Evolutionary conservation across 352 stramenopile genomes (phyloP), one percentile per base, ranked within the genome.

Genomic region (Globisporangium splendens): DNA sequence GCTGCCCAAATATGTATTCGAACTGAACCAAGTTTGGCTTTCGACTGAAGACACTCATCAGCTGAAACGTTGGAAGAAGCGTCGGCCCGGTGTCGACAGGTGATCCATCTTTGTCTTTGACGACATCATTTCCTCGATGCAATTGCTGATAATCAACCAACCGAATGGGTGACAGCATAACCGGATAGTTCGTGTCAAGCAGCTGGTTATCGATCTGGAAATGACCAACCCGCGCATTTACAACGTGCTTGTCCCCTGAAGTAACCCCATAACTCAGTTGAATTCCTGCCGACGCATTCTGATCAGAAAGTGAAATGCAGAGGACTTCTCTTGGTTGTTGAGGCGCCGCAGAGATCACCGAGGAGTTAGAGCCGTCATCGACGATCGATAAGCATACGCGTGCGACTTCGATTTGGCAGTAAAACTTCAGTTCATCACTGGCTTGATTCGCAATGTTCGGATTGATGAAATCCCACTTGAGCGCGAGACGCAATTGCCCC

Each of bases 181-280:
- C 86, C 0, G 83, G 83, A 41, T 93, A 95, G 47, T 92, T 91
- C 12, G 86, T 93, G 35, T 93, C 86, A 0, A 93, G 53, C 21
- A 95, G 65, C 57, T 95, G 86, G 47, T 93, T 95, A 65, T 95
- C 86, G 24, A 95, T 71, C 61, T 95, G 86, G 51, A 93, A 74
- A 61, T 95, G 86, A 1, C 81, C 82, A 8, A 95, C 61, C 0
- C 82, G 71, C 14, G 81, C 77, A 52, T 95, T 95, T 18, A 93
- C 57, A 20, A 95, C 81, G 48, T 95, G 80, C 21, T 86, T 80
- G 20, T 74, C 78, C 47, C 87, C 82, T 1, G 79, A 81, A 5
- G 89, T 78, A 35, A 81, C 61, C 0, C 74, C 83, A 52, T 91
- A 95, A 56, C 79, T 90, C 43, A 93, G 50, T 61, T 93, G 81